Evolutionary conservation across 495 filamentous ascomycete genomes (phyloP).

Genomic region (Pseudotulostoma volvatum): DNA sequence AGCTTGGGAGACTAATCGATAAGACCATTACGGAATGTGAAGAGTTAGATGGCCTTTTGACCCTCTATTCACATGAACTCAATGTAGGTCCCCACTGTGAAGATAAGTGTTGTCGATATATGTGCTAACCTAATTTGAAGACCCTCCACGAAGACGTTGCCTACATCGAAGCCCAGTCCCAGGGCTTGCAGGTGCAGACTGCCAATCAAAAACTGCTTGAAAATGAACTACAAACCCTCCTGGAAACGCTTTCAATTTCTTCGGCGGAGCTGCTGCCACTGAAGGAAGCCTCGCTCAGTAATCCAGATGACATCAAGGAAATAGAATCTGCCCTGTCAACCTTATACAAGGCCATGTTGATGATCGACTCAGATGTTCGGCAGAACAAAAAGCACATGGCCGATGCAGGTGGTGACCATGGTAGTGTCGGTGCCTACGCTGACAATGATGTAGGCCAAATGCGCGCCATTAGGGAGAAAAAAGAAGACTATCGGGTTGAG

Average conservation of each 20-base stretch:
- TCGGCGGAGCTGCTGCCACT: slow-evolving; percentile 54
- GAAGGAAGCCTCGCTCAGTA: slow-evolving; percentile 56
- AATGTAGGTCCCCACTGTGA: slow-evolving; percentile 49
- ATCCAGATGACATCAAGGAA: slow-evolving; percentile 47
- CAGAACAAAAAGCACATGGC: slow-evolving; percentile 30
- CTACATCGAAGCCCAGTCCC: slow-evolving; percentile 91
- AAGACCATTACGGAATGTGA: slow-evolving; percentile 84
- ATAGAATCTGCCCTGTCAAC: slow-evolving; percentile 64
- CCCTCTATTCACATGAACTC: slow-evolving; percentile 84
- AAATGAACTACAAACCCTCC: slow-evolving; percentile 62
- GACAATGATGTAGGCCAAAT: slow-evolving; percentile 77
- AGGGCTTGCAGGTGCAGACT: slow-evolving; percentile 90
- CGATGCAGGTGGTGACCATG: slow-evolving; percentile 33
- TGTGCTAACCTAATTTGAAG: slow-evolving; percentile 33
- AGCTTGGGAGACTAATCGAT: slow-evolving; percentile 71
- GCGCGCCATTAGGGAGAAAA: slow-evolving; percentile 85
- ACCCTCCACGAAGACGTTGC: slow-evolving; percentile 89
- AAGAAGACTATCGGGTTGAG: slow-evolving; percentile 65
- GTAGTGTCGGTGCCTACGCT: slow-evolving; percentile 43
- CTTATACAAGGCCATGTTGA: slow-evolving; percentile 85
- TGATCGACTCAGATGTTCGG: slow-evolving; percentile 68
- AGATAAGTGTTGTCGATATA: not conserved
- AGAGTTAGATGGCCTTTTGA: slow-evolving; percentile 82
- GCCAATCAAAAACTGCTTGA: slow-evolving; percentile 92
- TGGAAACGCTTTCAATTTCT: slow-evolving; percentile 79